Conservation (phyloP, 2,329 filamentous ascomycete species). For the Lasiodiplodia sp. region DNA sequence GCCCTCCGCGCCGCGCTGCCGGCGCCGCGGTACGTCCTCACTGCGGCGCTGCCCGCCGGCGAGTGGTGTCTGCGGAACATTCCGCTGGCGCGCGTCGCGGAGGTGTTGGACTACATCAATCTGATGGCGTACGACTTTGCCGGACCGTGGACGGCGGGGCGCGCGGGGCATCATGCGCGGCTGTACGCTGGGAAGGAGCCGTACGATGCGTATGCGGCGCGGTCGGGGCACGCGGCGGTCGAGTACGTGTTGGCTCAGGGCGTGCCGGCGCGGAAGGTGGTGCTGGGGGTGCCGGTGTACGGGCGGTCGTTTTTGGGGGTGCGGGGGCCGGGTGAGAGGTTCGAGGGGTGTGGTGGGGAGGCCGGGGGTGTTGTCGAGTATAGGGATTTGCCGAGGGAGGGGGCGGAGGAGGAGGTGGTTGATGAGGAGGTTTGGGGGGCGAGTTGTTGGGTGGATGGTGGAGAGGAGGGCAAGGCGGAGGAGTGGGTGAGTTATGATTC, state of each 20-base stretch:
- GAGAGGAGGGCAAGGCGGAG: conserved; percentile 73
- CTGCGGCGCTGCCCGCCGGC: conserved; percentile 74
- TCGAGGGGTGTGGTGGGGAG: conserved; percentile 54
- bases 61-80: conserved; percentile 72
- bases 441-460: neutral
- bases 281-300: conserved; percentile 78
- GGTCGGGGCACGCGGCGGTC: conserved; percentile 70
- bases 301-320: conserved; percentile 74
- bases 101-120: conserved; percentile 77
- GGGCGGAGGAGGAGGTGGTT: conserved; percentile 69
- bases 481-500: conserved; percentile 80
- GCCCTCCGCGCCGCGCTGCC: conserved; percentile 72
- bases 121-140: conserved; percentile 83
- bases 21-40: conserved; percentile 71
- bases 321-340: conserved; percentile 70
- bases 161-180: conserved; percentile 76
- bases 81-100: conserved; percentile 66
- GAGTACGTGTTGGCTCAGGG: conserved; percentile 70
- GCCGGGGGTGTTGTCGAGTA: conserved; percentile 76
- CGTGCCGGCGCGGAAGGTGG: conserved; percentile 73
- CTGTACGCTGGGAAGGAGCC: conserved; percentile 64
- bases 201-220: conserved; percentile 60
- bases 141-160: conserved; percentile 69
- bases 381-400: conserved; percentile 67
- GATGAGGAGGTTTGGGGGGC: conserved; percentile 74